A percentile compares a stretch with the other conserved stretches of the same genome.
These are phyloP conservation scores for Darksidea phi DNA, from an alignment of 495 filamentous ascomycete species.

Conservation along the genomic window DNA sequence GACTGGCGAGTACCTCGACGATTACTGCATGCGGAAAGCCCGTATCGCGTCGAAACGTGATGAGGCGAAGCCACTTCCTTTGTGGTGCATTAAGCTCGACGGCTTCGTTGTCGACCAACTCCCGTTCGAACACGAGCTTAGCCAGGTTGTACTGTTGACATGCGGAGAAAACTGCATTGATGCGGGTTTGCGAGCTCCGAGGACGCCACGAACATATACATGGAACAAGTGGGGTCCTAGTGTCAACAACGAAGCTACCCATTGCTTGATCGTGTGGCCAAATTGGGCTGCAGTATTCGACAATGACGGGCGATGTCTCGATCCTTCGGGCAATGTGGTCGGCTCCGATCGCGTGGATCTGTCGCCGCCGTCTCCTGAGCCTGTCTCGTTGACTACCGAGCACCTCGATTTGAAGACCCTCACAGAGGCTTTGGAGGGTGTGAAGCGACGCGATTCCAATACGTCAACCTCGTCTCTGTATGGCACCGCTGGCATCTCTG, in stretches of 20 bases:
- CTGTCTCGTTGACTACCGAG: too few relatives aligned
- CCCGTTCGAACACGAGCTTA: constrained; percentile 22
- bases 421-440: too few relatives aligned
- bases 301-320: constrained; percentile 5
- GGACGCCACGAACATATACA: background rate
- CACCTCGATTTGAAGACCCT: too few relatives aligned
- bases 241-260: constrained; percentile 6
- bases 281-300: constrained; percentile 15
- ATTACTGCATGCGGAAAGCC: constrained; percentile 23
- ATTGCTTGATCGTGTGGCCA: constrained; percentile 16
- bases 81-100: constrained; percentile 24
- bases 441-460: too few relatives aligned
- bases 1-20: constrained; percentile 30
- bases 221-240: constrained; percentile 6
- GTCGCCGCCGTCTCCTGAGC: too few relatives aligned
- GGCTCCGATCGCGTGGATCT: background rate
- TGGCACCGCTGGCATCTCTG: too few relatives aligned
- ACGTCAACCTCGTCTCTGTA: too few relatives aligned
- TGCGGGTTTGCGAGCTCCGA: constrained; percentile 19
- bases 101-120: constrained; percentile 30
- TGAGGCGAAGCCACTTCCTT: constrained; percentile 16
- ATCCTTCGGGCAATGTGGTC: constrained; percentile 4
- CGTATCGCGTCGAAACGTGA: constrained; percentile 15
- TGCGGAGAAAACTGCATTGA: constrained; percentile 22
- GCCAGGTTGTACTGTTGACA: constrained; percentile 1